A percentile compares a stretch with the other conserved stretches of the same genome.
Evolutionary conservation across 140 eudicot genomes (phyloP).

Genomic region (Cichorium intybus): DNA sequence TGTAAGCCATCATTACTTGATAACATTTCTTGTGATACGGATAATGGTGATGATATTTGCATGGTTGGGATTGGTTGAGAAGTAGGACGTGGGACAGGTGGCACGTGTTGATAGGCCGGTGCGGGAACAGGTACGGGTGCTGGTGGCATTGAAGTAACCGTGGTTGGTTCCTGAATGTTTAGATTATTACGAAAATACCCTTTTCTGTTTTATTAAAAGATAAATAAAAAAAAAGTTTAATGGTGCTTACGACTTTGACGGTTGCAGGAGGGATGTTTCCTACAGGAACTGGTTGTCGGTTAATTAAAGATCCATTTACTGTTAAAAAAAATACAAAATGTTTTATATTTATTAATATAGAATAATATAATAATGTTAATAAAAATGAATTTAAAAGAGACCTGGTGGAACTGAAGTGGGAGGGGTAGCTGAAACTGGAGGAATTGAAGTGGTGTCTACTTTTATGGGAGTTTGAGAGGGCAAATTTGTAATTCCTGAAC

Average conservation of each 20-base stretch:
- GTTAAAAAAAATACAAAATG: conserved; percentile 22
- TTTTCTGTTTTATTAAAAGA: background rate
- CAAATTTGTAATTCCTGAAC: conserved; percentile 59
- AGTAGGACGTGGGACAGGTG: conserved; percentile 80
- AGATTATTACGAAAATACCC: background rate
- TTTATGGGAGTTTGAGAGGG: conserved; percentile 72
- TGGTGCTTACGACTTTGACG: conserved; percentile 73
- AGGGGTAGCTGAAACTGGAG: conserved; percentile 66
- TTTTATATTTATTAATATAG: background rate
- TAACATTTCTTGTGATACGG: conserved; percentile 69
- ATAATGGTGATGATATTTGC: conserved; percentile 85
- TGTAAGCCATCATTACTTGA: conserved; percentile 46
- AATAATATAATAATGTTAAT: background rate
- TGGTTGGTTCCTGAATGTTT: conserved; percentile 71
- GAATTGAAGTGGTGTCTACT: conserved; percentile 52
- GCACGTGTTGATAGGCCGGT: conserved; percentile 65
- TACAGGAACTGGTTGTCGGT: conserved; percentile 58
- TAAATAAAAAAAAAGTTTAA: background rate
- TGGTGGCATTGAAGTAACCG: conserved; percentile 58
- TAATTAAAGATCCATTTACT: conserved; percentile 57
- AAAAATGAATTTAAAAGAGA: conserved; percentile 19
- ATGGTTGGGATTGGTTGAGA: conserved; percentile 58
- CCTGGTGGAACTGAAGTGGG: conserved; percentile 64
- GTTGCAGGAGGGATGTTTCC: conserved; percentile 68
- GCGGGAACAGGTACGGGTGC: conserved; percentile 49